phyloP scores from a whole-genome alignment of 2,329 filamentous ascomycete genomes.

The Fusarium verrucosum region DNA sequence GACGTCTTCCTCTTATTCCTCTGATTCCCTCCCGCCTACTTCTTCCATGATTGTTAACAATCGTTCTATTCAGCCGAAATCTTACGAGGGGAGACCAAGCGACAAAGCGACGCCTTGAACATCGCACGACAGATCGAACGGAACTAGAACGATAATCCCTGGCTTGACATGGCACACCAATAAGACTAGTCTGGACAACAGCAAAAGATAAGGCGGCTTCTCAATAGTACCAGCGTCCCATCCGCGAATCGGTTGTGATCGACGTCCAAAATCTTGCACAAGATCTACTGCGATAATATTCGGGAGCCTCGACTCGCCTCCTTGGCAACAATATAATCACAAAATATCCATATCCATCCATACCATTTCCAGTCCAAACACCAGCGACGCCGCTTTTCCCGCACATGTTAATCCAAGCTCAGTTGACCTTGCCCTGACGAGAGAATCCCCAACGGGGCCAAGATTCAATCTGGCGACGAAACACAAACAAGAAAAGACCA shows the following conservation, averaged over 20 bases:
- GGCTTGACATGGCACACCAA: slow-evolving; percentile 18
- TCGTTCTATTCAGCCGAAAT: not conserved
- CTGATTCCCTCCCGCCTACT: slow-evolving; percentile 12
- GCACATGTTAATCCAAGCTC: slow-evolving; percentile 39
- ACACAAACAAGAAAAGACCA: slow-evolving; percentile 1
- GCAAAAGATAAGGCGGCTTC: slow-evolving; percentile 15
- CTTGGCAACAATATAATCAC: not conserved
- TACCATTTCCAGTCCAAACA: not conserved
- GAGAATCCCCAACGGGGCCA: slow-evolving; percentile 30
- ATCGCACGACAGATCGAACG: slow-evolving; percentile 7
- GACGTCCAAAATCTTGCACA: not conserved
- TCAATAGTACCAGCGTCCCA: slow-evolving; percentile 4
- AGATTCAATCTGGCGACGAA: slow-evolving; percentile 20
- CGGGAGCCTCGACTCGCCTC: not conserved
- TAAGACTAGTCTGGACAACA: slow-evolving; percentile 12
- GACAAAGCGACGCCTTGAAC: not conserved
- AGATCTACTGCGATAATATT: not conserved
- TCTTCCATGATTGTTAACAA: slow-evolving; percentile 4
- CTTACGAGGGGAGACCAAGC: slow-evolving; percentile 7
- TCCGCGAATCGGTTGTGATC: slow-evolving; percentile 5
- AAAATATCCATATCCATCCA: not conserved
- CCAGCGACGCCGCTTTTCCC: slow-evolving; percentile 16
- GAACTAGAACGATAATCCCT: not conserved
- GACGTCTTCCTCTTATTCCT: slow-evolving; percentile 33
- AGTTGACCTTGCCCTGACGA: slow-evolving; percentile 34